Conservation (phyloP, 371 early-diverging fungal genomes). For the Amoeboaphelidium occidentale region DNA sequence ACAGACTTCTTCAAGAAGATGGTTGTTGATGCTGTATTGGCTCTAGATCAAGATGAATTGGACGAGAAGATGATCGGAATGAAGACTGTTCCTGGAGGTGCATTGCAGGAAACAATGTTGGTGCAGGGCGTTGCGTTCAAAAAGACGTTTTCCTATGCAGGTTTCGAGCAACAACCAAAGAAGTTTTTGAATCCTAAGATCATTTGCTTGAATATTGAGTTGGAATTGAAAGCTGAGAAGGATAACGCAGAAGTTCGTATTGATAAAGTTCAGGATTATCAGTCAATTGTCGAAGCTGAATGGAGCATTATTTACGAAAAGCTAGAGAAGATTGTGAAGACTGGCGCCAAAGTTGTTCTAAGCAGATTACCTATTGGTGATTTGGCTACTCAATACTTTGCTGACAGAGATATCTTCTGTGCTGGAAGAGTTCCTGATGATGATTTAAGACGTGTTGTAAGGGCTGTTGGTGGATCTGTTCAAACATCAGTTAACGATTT, state of each 20-base stretch:
- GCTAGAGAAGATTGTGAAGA: slow-evolving; percentile 84
- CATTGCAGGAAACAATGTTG: slow-evolving; percentile 91
- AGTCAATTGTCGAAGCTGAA: slow-evolving; percentile 98
- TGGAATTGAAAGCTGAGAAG: slow-evolving; percentile 98
- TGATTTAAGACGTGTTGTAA: slow-evolving; percentile 78
- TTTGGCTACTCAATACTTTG: slow-evolving; percentile 99
- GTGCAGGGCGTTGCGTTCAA: slow-evolving; percentile 98
- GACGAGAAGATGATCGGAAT: slow-evolving; percentile 89
- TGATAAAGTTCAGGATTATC: slow-evolving; percentile 87
- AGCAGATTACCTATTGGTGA: slow-evolving; percentile 98
- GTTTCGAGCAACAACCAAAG: slow-evolving; percentile 99
- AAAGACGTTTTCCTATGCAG: slow-evolving; percentile 99
- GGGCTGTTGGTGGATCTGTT: slow-evolving; percentile 84
- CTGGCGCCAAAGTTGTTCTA: slow-evolving; percentile 98
- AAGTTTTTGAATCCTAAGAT: slow-evolving; percentile 83
- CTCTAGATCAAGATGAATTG: slow-evolving; percentile 64
- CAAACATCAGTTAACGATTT: slow-evolving; percentile 80
- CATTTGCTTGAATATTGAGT: slow-evolving; percentile 85
- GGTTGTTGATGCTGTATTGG: slow-evolving; percentile 92
- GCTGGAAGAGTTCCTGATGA: slow-evolving; percentile 93
- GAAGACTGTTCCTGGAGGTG: slow-evolving; percentile 96
- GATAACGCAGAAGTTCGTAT: slow-evolving; percentile 99
- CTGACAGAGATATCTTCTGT: slow-evolving; percentile 97
- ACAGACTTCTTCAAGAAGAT: slow-evolving; percentile 94
- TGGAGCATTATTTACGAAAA: slow-evolving; percentile 98